Base-by-base conservation (phyloP, 257 asterid species). In the Asclepias syriaca region DNA sequence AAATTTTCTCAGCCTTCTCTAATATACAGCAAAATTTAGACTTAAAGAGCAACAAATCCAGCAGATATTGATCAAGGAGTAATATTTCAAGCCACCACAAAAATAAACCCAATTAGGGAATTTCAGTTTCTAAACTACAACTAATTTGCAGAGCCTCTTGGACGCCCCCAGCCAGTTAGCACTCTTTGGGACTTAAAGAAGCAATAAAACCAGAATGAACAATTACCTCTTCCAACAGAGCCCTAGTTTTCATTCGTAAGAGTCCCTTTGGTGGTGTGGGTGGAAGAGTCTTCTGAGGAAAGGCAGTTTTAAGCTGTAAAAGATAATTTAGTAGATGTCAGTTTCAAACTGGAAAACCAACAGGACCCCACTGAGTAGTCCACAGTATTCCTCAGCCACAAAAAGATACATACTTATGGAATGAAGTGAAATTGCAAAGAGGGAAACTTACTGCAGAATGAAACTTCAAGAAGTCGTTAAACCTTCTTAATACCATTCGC, bases 211-310 rank as follows among this genome's bases (percentile, higher is more conserved):
- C 10, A 77, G 57, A 58, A n/a, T 51, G 51, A 14, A 22, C 70
- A 40, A 45, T 79, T 81, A 95, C 99, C 97, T 89, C 93, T 90
- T 95, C 99, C 85, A 95, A 80, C 85, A 95, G 83, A 71, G 87
- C 86, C 82, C 89, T 87, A 72, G 96, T 92, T 84, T 90, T 95
- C 86, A 90, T 82, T 66, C 85, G 87, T 78, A 90, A 60, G 53
- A 95, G 86, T 55, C 99, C 98, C 83, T 90, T 95, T 16, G 99
- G 93, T 49, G 99, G 99, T 75, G 96, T 77, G 69, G 96, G 86
- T 74, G 99, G 94, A 73, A 90, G 75, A 74, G 48, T 84, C 79
- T 90, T 95, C 78, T 76, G 84, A 18, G 96, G 97, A 74, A 88
- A 90, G 34, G 85, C 73, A 81, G 89, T 84, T 83, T 90, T 92